Base-by-base conservation (phyloP, 768 basidiomycete genomes). In the Collybia mongolica region DNA sequence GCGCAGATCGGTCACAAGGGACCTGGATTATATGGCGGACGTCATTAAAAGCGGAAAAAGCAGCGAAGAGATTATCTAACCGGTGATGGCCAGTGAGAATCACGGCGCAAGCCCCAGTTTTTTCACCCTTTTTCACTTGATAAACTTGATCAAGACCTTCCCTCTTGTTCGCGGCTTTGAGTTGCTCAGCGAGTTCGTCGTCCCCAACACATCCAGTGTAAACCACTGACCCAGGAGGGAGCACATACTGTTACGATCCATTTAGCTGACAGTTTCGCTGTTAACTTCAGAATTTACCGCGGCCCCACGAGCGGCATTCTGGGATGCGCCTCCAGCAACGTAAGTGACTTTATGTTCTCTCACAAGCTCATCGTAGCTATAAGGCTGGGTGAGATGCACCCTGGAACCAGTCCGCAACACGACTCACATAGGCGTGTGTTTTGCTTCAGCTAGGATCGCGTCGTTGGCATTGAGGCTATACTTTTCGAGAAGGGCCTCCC, bases 31-130 rank as follows among this genome's bases (percentile, higher is more conserved):
- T 32, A 5, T 15, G 28, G 0, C 44, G 28, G 12, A 22, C 48
- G 9, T 15, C 6, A 28, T 45, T 40, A 20, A 44, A 45, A 17
- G 22, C 15, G 26, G n/a, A 11, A 29, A 2, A 44, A 46, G 35
- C 39, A 14, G 46, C 14, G 18, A 37, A 42, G 17, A 28, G 29
- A 32, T 18, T 40, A 28, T 41, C 80, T 24, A 55, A 93, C 91
- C 96, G 82, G 69, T 97, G 64, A 72, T 97, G 93, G 39, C 89
- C 92, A 44, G 94, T 98, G 70, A 98, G 83, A 58, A 99, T 70
- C 56, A 98, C 97, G 14, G 92, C 96, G 65, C 97, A 99, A 46
- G 97, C 94, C 50, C 97, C 97, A 5, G 97, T 98, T 71, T 91
- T 84, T 65, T 86, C 84, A 51, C 86, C 88, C 54, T 87, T 75